Evolutionary conservation across 495 filamentous ascomycete genomes (phyloP), one percentile per base, ranked within the genome.

Genomic region (Podospora pseudoanserina): DNA sequence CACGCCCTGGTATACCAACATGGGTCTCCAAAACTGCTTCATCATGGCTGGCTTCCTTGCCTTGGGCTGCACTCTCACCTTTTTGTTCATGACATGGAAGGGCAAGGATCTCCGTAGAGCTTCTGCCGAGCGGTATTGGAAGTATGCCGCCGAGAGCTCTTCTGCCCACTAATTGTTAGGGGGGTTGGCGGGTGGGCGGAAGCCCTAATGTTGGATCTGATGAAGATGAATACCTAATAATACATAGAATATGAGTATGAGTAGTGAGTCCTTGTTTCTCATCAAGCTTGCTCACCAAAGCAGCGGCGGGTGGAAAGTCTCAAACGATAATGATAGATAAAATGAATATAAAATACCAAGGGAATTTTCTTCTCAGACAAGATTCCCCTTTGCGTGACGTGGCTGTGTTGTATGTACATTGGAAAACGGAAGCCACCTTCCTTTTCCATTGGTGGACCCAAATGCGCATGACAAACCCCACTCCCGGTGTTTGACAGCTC

Each of bases 51-150:
- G 64, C 13, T 72, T 72, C 54, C 53, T 72, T 19, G 60, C 60
- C 59, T 60, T 71, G 4, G 70, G 70, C 34, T 71, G 70, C 60
- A 71, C 70, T 15, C 27, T 30, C 18, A 68, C 70, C 28, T 68
- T 83, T 11, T 39, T 81, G 19, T 20, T 77, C 1, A 60, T 85
- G 74, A 78, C 81, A 68, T 63, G 76, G 53, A 81, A 73, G 69
- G 84, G 83, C 23, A 82, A 82, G 76, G 73, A 66, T 13, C 65
- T 85, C 72, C 75, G 83, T 9, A 66, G 63, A 57, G 71, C 68
- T 70, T 66, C 68, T 26, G 71, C 73, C 11, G 64, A 66, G 44
- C 55, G 64, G 71, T 68, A 69, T 19, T 75, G 69, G 69, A 56
- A 68, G 63, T 67, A 67, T 63, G 68, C 68, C 19, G 65, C 44